Percentiles rank a stretch among this genome's conserved stretches.
Evolutionary conservation across 495 filamentous ascomycete species (phyloP).

Genomic region (Penicillium lividum): DNA sequence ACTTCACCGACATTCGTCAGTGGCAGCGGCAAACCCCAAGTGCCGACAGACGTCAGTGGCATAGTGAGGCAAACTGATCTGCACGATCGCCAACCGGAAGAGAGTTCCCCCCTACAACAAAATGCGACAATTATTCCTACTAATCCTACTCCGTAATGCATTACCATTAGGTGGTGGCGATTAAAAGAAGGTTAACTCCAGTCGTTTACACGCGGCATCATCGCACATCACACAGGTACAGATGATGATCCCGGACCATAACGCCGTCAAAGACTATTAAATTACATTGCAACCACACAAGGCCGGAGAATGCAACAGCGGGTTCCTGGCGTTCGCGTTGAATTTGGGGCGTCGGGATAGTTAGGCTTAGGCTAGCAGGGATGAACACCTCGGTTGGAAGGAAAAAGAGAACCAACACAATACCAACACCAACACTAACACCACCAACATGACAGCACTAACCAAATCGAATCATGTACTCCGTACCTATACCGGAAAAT

Average conservation of each 20-base stretch:
- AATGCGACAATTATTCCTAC: slow-evolving; percentile 36
- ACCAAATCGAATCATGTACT: not conserved
- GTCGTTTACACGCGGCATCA: not conserved
- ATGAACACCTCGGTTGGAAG: slow-evolving; percentile 1
- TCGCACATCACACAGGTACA: too few relatives aligned
- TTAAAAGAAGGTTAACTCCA: not conserved
- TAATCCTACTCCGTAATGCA: not conserved
- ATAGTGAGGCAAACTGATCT: slow-evolving; percentile 66
- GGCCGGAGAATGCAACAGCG: not conserved
- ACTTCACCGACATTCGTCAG: not conserved
- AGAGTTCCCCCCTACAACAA: slow-evolving; percentile 69
- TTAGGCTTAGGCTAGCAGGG: slow-evolving; percentile 4
- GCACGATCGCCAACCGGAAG: slow-evolving; percentile 63
- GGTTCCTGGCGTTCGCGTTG: not conserved
- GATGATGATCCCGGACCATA: not conserved
- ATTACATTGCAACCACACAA: not conserved
- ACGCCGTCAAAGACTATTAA: not conserved
- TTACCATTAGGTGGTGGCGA: not conserved
- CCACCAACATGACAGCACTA: not conserved
- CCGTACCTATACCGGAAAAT: too few relatives aligned
- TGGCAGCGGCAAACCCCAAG: slow-evolving; percentile 31
- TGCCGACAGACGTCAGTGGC: slow-evolving; percentile 63
- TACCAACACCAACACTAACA: not conserved
- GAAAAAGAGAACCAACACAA: not conserved
- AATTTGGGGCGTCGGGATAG: not conserved